Evolutionary conservation across 306 rosid genomes (phyloP).

Genomic region (Acacia melanoxylon): DNA sequence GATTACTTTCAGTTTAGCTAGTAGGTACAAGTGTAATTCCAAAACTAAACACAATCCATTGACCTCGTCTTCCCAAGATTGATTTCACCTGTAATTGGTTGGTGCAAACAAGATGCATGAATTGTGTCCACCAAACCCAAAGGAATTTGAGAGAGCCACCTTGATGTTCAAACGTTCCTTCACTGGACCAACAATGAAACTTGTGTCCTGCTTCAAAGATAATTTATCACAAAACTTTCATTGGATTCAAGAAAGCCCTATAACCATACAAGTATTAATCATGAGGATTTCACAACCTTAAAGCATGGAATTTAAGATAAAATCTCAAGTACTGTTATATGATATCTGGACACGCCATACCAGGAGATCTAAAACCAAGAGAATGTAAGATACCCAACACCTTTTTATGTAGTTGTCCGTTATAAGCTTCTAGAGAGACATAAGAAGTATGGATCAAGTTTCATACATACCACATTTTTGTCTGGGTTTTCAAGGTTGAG

Average conservation of each 20-base stretch:
- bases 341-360: not conserved
- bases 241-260: not conserved
- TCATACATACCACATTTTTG: slow-evolving; percentile 51
- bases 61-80: not conserved
- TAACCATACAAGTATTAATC: not conserved
- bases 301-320: not conserved
- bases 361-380: not conserved
- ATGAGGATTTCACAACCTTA: not conserved
- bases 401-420: not conserved
- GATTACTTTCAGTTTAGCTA: not conserved
- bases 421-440: not conserved
- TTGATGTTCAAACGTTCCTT: slow-evolving; percentile 63
- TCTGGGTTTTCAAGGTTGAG: slow-evolving; percentile 69
- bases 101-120: slow-evolving; percentile 71
- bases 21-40: not conserved
- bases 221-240: slow-evolving; percentile 1
- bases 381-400: not conserved
- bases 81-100: slow-evolving; percentile 5
- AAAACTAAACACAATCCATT: not conserved
- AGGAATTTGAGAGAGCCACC: slow-evolving; percentile 65
- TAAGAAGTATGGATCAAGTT: not conserved
- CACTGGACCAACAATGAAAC: slow-evolving; percentile 53
- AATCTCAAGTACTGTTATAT: not conserved
- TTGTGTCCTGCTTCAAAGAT: slow-evolving; percentile 44
- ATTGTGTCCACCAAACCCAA: slow-evolving; percentile 76